Evolutionary conservation across 805 yeast genomes (phyloP).

Genomic region (Yamadazyma ubonensis): DNA sequence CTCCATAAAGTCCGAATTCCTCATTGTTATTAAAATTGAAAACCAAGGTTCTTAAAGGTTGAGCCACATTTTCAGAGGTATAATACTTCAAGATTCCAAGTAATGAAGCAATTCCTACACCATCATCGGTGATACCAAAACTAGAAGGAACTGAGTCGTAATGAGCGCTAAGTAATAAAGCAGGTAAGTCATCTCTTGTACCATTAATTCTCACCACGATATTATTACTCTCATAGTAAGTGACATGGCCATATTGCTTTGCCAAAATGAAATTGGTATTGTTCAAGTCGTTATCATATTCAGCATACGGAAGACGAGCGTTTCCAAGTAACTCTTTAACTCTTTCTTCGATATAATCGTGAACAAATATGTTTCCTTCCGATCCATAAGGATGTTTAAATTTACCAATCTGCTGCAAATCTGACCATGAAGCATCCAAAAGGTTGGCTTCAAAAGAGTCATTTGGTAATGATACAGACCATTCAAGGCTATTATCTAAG

Average conservation of each 20-base stretch:
- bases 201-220: conserved; percentile 77
- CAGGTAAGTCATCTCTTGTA: conserved; percentile 53
- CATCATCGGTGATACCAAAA: conserved; percentile 89
- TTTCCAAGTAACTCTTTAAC: conserved; percentile 33
- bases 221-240: conserved; percentile 83
- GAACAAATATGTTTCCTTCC: conserved; percentile 72
- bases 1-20: conserved; percentile 85
- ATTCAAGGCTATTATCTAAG: conserved; percentile 37
- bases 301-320: conserved; percentile 26
- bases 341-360: conserved; percentile 56
- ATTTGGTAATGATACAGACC: conserved; percentile 43
- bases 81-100: conserved; percentile 63
- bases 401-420: conserved; percentile 65
- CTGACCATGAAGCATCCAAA: conserved; percentile 58
- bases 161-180: conserved; percentile 78
- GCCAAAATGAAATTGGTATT: conserved; percentile 49
- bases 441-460: conserved; percentile 32
- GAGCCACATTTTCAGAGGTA: conserved; percentile 26
- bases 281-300: conserved; percentile 41
- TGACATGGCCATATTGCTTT: conserved; percentile 45
- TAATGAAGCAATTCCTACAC: conserved; percentile 81
- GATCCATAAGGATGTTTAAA: conserved; percentile 79
- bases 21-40: conserved; percentile 89
- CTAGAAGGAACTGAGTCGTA: conserved; percentile 87
- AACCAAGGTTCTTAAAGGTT: conserved; percentile 69